Base-by-base conservation (phyloP, 2,329 filamentous ascomycete genomes). In the Microdochium bolleyi region DNA sequence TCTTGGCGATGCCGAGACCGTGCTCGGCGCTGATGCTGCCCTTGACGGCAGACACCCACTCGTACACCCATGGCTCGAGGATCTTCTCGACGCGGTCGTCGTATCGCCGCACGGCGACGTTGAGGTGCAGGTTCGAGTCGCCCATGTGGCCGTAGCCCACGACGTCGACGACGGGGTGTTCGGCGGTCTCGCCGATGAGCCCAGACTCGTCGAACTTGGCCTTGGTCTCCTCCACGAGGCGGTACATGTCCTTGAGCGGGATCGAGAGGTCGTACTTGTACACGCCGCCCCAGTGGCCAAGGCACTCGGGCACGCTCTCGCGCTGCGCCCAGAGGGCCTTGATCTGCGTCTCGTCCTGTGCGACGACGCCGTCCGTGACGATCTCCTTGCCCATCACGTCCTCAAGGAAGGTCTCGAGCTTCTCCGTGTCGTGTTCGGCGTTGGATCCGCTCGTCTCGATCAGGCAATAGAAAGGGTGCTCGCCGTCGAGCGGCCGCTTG, bases 231-330 rank as follows among this genome's bases (percentile, higher is more conserved):
- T 94, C 88, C 27, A 99, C 94, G 27, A 99, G 77, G 60, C 82
- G 76, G 73, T 99, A 99, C 63, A 99, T 83, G 60, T 96, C 86
- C 13, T 81, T 72, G 25, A 99, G 79, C 1, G 94, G 94, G 59
- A 99, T 96, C 7, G 94, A 97, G 30, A 99, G 79, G 65, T 99
- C 94, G 69, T 99, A 99, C 74, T 99, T 99, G 80, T 99, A 99
- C 9, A 94, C 92, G 48, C 92, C 94, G 54, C 94, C 95, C 72
- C 88, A 90, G 68, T 96, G 91, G 56, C 89, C 89, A 24, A 95
- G 76, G 48, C 86, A 85, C 73, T 99, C 94, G 0, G 92, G 86
- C 60, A 99, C 89, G 60, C 91, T 90, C 75, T 99, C 94, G 57
- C 94, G 84, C 84, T 92, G 97, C 54, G 82, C 79, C 94, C 94